A percentile compares a stretch with the other conserved stretches of the same genome.
Evolutionary conservation across 139 green algal species (phyloP).

Genomic region (Parachlorella kessleri): DNA sequence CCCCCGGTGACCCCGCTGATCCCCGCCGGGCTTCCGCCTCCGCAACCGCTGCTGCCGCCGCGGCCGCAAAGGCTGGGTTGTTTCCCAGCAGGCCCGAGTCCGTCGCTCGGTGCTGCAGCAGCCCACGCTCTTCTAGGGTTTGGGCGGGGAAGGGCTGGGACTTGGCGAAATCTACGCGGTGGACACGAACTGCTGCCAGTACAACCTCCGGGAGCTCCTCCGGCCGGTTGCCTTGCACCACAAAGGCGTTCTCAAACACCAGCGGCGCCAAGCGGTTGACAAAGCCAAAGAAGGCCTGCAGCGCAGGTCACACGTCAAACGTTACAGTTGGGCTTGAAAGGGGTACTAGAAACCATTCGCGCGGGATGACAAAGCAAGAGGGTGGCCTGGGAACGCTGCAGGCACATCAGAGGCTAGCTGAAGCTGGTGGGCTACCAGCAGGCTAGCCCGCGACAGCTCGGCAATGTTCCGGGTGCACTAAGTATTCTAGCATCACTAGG

Average conservation of each 20-base stretch:
- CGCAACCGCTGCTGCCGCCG: constrained; percentile 2
- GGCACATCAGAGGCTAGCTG: too few relatives aligned
- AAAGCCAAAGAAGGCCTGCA: constrained; percentile 37
- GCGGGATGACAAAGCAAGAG: too few relatives aligned
- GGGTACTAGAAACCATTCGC: too few relatives aligned
- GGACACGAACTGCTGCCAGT: constrained; percentile 56
- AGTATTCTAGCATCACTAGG: too few relatives aligned
- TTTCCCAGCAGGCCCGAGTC: constrained; percentile 10
- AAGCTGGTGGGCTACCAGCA: too few relatives aligned
- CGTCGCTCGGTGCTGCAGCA: neutral
- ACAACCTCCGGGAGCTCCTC: constrained; percentile 90
- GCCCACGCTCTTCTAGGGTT: constrained; percentile 14
- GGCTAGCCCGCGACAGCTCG: too few relatives aligned
- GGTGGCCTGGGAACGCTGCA: too few relatives aligned
- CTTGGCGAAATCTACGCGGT: constrained; percentile 48
- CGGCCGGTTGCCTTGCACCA: constrained; percentile 76
- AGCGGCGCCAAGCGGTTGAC: constrained; percentile 48
- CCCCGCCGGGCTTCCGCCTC: neutral
- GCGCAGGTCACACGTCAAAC: too few relatives aligned
- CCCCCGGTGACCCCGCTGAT: neutral
- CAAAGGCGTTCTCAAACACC: constrained; percentile 82
- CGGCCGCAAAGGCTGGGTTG: neutral
- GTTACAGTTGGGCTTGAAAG: too few relatives aligned
- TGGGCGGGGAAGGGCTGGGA: constrained; percentile 27
- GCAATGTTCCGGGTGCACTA: too few relatives aligned